phyloP scores from a whole-genome alignment of 148 eudicot genomes.

The Polygonum aviculare region DNA sequence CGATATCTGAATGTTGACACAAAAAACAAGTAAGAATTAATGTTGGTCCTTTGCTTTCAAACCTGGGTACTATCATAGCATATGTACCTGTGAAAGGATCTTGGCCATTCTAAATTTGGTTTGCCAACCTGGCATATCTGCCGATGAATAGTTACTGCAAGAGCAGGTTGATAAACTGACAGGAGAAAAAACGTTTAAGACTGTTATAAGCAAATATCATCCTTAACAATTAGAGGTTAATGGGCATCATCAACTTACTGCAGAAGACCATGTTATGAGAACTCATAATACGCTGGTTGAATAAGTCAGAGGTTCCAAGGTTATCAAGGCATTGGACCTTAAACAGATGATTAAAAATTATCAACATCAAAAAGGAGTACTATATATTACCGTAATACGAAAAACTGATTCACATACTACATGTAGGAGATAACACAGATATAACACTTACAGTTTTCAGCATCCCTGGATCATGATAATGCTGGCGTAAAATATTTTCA shows the following conservation, averaged over 20 bases:
- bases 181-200: conserved; percentile 16
- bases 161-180: conserved; percentile 70
- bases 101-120: conserved; percentile 92
- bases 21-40: conserved; percentile 3
- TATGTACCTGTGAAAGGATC: conserved; percentile 78
- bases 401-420: neutral
- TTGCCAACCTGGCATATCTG: conserved; percentile 69
- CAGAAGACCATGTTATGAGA: conserved; percentile 75
- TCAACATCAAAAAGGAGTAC: neutral
- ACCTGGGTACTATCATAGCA: neutral
- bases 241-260: conserved; percentile 35
- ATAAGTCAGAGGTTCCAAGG: conserved; percentile 66
- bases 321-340: conserved; percentile 77
- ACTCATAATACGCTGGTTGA: conserved; percentile 66
- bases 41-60: neutral
- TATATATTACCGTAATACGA: neutral
- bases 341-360: conserved; percentile 12
- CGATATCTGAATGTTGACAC: conserved; percentile 47
- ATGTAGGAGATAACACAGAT: neutral
- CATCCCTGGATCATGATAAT: conserved; percentile 87
- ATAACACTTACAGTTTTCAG: conserved; percentile 68
- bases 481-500: conserved; percentile 75
- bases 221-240: neutral
- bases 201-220: neutral
- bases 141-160: conserved; percentile 51